Percentiles rank a stretch among this genome's conserved stretches.
These are phyloP conservation scores for Chalara sp. DNA, from an alignment of 2,329 filamentous ascomycete species.

Conservation along the genomic window DNA sequence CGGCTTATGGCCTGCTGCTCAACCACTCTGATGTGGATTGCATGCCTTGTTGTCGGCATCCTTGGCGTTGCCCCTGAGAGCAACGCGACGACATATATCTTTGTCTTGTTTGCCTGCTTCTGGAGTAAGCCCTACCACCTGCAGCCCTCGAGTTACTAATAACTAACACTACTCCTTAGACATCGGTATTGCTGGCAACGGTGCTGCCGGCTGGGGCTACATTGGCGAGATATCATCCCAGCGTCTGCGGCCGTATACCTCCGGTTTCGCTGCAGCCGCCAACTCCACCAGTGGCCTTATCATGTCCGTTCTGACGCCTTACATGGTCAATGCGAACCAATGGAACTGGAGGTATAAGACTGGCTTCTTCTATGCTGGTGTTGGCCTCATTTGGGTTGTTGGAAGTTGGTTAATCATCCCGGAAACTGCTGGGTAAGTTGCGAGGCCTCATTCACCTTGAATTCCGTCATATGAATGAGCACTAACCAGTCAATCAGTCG, in stretches of 20 bases:
- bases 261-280: constrained; percentile 13
- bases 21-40: constrained; percentile 5
- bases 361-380: constrained; percentile 15
- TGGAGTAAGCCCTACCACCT: constrained; percentile 3
- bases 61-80: constrained; percentile 5
- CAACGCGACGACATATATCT: constrained; percentile 6
- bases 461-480: background rate
- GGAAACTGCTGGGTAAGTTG: constrained; percentile 12
- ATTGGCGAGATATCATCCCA: constrained; percentile 20
- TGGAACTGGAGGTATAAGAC: constrained; percentile 18
- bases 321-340: constrained; percentile 13
- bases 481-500: constrained; percentile 2
- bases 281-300: constrained; percentile 17
- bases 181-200: constrained; percentile 7
- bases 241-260: constrained; percentile 15
- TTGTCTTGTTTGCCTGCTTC: constrained; percentile 8
- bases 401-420: constrained; percentile 16
- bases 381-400: constrained; percentile 9
- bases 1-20: constrained; percentile 5
- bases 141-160: background rate
- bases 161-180: constrained; percentile 10
- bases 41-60: constrained; percentile 8
- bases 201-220: constrained; percentile 18
- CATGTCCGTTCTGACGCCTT: constrained; percentile 16
- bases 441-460: background rate